Conservation (phyloP, 1,139 yeast genomes). For the Sugiyamaella neomexicana region DNA sequence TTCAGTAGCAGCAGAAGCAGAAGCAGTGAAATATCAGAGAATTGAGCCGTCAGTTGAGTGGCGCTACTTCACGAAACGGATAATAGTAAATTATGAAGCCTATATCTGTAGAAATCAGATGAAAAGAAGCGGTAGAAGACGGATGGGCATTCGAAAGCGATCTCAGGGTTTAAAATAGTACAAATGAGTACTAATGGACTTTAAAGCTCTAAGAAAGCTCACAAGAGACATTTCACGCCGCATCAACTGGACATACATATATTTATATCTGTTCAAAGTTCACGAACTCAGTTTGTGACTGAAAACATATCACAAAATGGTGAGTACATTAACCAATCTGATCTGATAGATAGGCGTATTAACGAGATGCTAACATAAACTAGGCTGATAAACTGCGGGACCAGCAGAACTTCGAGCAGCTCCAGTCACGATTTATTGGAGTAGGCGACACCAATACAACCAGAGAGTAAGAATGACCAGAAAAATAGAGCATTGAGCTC, state of each 20-base stretch:
- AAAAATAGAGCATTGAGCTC: too few species aligned
- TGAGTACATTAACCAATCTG: background rate
- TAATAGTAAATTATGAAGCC: too few species aligned
- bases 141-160: too few species aligned
- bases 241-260: slow-evolving; percentile 1
- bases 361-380: background rate
- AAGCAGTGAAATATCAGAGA: background rate
- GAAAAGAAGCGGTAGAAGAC: too few species aligned
- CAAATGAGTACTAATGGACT: too few species aligned
- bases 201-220: too few species aligned
- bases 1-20: background rate
- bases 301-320: background rate
- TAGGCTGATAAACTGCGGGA: slow-evolving; percentile 61
- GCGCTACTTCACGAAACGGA: too few species aligned
- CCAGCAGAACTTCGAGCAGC: slow-evolving; percentile 58
- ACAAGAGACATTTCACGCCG: background rate
- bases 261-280: background rate
- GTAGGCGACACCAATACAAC: slow-evolving; percentile 72
- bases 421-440: slow-evolving; percentile 65
- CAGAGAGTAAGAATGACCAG: slow-evolving; percentile 44
- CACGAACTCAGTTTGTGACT: background rate
- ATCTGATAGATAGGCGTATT: too few species aligned
- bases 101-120: too few species aligned
- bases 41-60: too few species aligned
- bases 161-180: too few species aligned